These are phyloP conservation scores for Talaromyces borbonicus DNA, from an alignment of 495 filamentous ascomycete species.

Conservation along the genomic window DNA sequence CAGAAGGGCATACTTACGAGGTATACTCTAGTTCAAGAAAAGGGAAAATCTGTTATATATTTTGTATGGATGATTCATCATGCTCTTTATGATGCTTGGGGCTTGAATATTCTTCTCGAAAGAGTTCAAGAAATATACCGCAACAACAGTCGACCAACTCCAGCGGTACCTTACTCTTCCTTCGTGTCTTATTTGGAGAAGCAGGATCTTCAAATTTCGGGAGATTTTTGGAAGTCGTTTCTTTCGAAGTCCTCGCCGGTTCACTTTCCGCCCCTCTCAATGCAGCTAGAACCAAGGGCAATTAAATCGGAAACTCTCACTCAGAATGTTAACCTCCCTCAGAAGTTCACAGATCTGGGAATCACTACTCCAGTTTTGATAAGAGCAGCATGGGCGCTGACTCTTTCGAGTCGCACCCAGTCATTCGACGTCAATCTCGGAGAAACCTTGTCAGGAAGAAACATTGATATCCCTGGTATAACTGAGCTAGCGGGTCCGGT, in stretches of 20 bases:
- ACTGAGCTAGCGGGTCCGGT: slow-evolving; percentile 43
- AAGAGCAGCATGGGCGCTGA: slow-evolving; percentile 44
- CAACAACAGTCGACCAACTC: background rate
- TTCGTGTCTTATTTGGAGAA: slow-evolving; percentile 35
- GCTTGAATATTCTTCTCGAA: slow-evolving; percentile 46
- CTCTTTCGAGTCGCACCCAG: slow-evolving; percentile 33
- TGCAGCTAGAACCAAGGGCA: background rate
- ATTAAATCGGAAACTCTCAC: slow-evolving; percentile 1
- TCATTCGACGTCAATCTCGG: slow-evolving; percentile 45
- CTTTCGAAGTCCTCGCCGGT: slow-evolving; percentile 17
- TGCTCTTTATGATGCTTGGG: slow-evolving; percentile 64
- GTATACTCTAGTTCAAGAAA: slow-evolving; percentile 40
- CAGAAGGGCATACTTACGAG: slow-evolving; percentile 46
- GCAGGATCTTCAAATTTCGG: slow-evolving; percentile 23
- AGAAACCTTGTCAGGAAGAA: slow-evolving; percentile 44
- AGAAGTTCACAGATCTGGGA: slow-evolving; percentile 13
- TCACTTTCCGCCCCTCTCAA: slow-evolving; percentile 10
- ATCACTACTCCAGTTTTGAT: slow-evolving; percentile 41
- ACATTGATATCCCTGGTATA: slow-evolving; percentile 39
- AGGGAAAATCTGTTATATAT: slow-evolving; percentile 18
- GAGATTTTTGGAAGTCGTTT: slow-evolving; percentile 37
- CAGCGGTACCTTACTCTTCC: slow-evolving; percentile 23
- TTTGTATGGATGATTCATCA: slow-evolving; percentile 61
- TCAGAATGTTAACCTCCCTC: slow-evolving; percentile 10
- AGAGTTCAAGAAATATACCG: slow-evolving; percentile 42